A percentile compares a stretch with the other conserved stretches of the same genome.
These are phyloP conservation scores for Cercospora sojina DNA, from an alignment of 2,329 filamentous ascomycete genomes.

Conservation along the genomic window DNA sequence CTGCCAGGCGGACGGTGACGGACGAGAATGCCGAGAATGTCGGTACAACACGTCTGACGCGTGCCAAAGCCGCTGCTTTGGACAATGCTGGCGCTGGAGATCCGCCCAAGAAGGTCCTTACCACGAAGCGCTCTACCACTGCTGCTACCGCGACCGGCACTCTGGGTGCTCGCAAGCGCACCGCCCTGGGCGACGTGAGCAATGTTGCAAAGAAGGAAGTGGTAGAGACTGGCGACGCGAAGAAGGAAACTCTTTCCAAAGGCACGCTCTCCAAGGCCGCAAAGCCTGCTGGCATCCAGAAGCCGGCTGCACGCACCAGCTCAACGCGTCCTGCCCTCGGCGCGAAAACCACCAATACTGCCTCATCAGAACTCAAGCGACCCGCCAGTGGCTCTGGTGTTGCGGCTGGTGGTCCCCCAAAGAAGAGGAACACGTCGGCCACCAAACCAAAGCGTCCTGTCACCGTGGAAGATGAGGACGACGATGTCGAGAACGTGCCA, in stretches of 20 bases:
- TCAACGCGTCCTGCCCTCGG: conserved; percentile 60
- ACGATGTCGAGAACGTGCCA: conserved; percentile 63
- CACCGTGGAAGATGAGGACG: conserved; percentile 51
- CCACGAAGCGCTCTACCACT: conserved; percentile 47
- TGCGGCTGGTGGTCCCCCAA: conserved; percentile 60
- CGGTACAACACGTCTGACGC: conserved; percentile 77
- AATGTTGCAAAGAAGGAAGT: conserved; percentile 81
- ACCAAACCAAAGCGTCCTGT: conserved; percentile 51
- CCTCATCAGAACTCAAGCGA: conserved; percentile 64
- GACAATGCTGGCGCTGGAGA: conserved; percentile 57
- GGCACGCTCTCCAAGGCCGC: conserved; percentile 71
- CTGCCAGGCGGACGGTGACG: conserved; percentile 71
- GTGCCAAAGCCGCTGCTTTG: conserved; percentile 82
- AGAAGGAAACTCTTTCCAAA: conserved; percentile 54
- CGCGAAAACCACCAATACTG: conserved; percentile 68
- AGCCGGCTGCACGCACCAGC: conserved; percentile 55
- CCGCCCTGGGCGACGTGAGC: conserved; percentile 89
- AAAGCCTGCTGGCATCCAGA: conserved; percentile 79
- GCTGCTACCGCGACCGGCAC: conserved; percentile 47
- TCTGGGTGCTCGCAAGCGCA: conserved; percentile 61
- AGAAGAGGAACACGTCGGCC: conserved; percentile 64
- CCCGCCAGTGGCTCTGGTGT: conserved; percentile 70
- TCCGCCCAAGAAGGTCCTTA: conserved; percentile 51
- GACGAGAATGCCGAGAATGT: conserved; percentile 87
- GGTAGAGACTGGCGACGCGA: conserved; percentile 59